Conservation (phyloP, 2,329 filamentous ascomycete species). For the Aureobasidium musti region DNA sequence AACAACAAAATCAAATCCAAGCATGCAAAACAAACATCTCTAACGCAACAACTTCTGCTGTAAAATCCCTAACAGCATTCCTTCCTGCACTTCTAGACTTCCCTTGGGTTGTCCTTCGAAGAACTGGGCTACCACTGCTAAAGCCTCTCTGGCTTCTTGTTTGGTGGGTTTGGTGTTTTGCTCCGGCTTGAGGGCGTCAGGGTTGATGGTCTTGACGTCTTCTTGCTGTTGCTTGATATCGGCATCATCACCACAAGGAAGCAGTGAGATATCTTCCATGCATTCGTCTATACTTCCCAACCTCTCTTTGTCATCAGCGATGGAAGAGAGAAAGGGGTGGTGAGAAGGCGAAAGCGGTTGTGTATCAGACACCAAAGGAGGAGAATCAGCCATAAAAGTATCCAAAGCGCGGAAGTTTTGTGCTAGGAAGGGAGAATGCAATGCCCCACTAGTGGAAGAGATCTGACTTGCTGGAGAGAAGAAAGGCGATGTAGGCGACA, state of each 20-base stretch:
- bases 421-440: slow-evolving; percentile 47
- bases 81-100: slow-evolving; percentile 75
- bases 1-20: too few species aligned
- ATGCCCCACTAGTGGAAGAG: background rate
- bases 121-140: slow-evolving; percentile 79
- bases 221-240: too few species aligned
- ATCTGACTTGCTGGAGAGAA: slow-evolving; percentile 68
- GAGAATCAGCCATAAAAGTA: slow-evolving; percentile 52
- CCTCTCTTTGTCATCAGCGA: background rate
- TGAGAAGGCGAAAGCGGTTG: background rate
- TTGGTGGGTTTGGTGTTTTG: slow-evolving; percentile 59
- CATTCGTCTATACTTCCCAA: slow-evolving; percentile 47
- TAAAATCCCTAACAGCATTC: slow-evolving; percentile 73
- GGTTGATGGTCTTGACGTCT: background rate
- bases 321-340: background rate
- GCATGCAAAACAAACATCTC: too few species aligned
- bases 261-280: slow-evolving; percentile 39
- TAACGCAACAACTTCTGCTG: slow-evolving; percentile 78
- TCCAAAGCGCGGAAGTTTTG: slow-evolving; percentile 81
- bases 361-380: slow-evolving; percentile 43
- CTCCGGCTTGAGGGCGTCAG: background rate
- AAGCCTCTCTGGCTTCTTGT: slow-evolving; percentile 80
- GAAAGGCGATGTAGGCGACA: slow-evolving; percentile 75
- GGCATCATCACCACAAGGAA: too few species aligned
- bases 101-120: slow-evolving; percentile 70